phyloP scores from a whole-genome alignment of 163 green algal species.

The Volvox carteri region DNA sequence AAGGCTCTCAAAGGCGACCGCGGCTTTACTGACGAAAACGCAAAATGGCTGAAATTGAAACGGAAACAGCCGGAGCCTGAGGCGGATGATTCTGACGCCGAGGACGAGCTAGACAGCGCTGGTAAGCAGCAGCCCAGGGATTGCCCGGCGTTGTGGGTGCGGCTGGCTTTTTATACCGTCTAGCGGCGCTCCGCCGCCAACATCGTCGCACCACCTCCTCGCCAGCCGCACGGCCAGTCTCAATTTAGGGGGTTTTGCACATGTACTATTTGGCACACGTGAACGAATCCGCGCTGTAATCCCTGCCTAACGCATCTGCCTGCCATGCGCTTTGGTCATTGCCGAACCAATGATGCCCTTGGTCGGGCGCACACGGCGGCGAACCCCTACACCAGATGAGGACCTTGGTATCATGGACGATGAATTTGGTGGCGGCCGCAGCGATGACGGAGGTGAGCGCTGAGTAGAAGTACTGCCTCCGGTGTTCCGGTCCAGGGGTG shows the following conservation, averaged over 20 bases:
- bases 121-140: neutral
- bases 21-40: constrained; percentile 84
- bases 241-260: no score
- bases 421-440: constrained; percentile 56
- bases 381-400: constrained; percentile 43
- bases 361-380: neutral
- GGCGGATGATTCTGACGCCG: constrained; percentile 41
- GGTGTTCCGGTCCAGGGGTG: no score
- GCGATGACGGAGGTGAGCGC: constrained; percentile 55
- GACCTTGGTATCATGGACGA: constrained; percentile 63
- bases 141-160: constrained; percentile 8
- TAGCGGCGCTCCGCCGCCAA: no score
- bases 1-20: neutral
- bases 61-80: constrained; percentile 49
- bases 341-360: no score
- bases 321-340: no score
- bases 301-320: no score
- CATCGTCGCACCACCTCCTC: no score
- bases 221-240: no score
- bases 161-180: no score
- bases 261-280: no score
- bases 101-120: constrained; percentile 37
- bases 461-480: no score
- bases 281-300: no score
- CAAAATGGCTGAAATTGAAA: constrained; percentile 84